Conservation (phyloP, 139 green algal genomes). For the Volvox reticuliferus region DNA sequence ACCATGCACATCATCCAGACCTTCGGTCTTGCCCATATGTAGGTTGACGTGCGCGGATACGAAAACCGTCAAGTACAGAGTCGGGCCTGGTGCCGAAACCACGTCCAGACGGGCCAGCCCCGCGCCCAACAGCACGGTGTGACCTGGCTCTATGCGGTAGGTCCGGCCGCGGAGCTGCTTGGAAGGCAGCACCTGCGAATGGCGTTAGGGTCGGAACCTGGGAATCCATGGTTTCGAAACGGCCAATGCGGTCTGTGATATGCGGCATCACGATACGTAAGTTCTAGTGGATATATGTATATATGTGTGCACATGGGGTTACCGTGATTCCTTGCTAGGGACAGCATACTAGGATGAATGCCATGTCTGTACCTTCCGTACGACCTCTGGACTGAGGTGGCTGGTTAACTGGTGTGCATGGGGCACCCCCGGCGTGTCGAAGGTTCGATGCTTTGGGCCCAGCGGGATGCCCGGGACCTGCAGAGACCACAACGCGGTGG, state of each 20-base stretch:
- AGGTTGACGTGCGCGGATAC: conserved; percentile 53
- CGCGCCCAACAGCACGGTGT: conserved; percentile 83
- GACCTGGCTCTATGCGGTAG: conserved; percentile 82
- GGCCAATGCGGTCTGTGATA: too few relatives aligned
- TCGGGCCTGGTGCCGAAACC: conserved; percentile 69
- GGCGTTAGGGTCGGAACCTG: too few relatives aligned
- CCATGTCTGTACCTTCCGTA: conserved; percentile 54
- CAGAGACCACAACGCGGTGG: too few relatives aligned
- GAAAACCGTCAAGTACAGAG: conserved; percentile 94
- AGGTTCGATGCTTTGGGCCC: conserved; percentile 75
- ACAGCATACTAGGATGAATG: too few relatives aligned
- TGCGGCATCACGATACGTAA: too few relatives aligned
- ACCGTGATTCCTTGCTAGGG: too few relatives aligned
- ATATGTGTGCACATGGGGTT: too few relatives aligned
- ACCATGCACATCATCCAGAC: not conserved
- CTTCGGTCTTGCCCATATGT: conserved; percentile 91
- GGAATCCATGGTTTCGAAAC: too few relatives aligned
- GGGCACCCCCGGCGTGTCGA: conserved; percentile 97
- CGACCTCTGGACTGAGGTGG: conserved; percentile 81
- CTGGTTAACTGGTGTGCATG: conserved; percentile 90
- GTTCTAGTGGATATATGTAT: too few relatives aligned
- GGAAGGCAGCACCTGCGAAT: conserved; percentile 76
- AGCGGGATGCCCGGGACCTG: conserved; percentile 82
- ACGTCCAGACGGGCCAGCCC: conserved; percentile 94
- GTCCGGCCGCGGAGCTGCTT: conserved; percentile 87